These are phyloP conservation scores for Xylaria palmicola DNA, from an alignment of 495 filamentous ascomycete genomes.

Conservation along the genomic window DNA sequence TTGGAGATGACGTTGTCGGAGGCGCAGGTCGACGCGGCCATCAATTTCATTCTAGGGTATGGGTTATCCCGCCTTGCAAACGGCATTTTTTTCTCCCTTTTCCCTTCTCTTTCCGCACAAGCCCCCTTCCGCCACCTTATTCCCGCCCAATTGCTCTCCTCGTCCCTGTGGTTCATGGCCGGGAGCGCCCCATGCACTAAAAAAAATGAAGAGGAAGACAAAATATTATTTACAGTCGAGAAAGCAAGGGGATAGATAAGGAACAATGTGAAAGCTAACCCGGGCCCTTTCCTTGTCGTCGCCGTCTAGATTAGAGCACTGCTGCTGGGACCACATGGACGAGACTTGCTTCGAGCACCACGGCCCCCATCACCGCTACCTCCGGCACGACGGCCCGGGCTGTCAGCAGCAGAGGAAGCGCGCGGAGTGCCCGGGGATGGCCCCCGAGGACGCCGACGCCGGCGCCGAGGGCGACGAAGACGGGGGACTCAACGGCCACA, in stretches of 20 bases:
- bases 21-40: conserved; percentile 41
- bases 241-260: neutral
- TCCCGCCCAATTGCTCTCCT: neutral
- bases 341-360: conserved; percentile 26
- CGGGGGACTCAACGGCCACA: conserved; percentile 34
- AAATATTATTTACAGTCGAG: neutral
- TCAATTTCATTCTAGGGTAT: conserved; percentile 54
- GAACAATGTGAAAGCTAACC: neutral
- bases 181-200: neutral
- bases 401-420: neutral
- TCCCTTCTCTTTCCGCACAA: neutral
- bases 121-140: neutral
- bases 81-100: neutral
- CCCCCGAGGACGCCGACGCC: neutral
- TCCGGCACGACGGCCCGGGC: no score
- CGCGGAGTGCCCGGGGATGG: neutral
- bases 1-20: conserved; percentile 20
- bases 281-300: neutral
- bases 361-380: conserved; percentile 17
- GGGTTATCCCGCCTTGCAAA: conserved; percentile 1
- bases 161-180: neutral
- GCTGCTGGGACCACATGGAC: conserved; percentile 50
- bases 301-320: conserved; percentile 45
- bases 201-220: neutral
- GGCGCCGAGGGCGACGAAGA: neutral